These are phyloP conservation scores for Drosera spatulata DNA, from an alignment of 179 eudicot genomes.

Conservation along the genomic window DNA sequence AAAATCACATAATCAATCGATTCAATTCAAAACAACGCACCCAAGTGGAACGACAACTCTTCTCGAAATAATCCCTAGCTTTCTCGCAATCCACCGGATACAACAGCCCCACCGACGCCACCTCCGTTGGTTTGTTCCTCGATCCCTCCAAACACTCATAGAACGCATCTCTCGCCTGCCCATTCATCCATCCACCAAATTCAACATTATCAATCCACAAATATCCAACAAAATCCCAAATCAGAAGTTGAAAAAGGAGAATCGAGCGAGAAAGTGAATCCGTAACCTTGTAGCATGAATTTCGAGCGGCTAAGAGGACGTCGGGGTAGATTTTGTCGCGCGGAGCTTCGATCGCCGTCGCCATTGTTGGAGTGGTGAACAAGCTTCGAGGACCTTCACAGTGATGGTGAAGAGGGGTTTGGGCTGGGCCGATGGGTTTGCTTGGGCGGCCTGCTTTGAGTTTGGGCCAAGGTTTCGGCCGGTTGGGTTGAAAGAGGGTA, in stretches of 20 bases:
- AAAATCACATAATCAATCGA: background rate
- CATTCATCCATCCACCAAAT: too few species aligned
- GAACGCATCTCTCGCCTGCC: constrained; percentile 73
- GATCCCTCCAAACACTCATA: constrained; percentile 74
- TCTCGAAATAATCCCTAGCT: constrained; percentile 45
- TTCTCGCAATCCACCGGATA: constrained; percentile 67
- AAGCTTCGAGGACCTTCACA: too few species aligned
- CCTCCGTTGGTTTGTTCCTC: constrained; percentile 46
- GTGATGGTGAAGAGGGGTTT: too few species aligned
- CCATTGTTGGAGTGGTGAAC: too few species aligned
- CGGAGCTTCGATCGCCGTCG: too few species aligned
- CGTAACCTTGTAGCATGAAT: constrained; percentile 24
- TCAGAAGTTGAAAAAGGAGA: background rate
- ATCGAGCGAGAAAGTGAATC: background rate
- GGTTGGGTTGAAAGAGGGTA: too few species aligned
- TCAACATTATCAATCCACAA: background rate
- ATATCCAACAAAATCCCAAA: background rate
- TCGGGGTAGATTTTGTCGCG: constrained; percentile 20
- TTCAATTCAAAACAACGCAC: constrained; percentile 13
- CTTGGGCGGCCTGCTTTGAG: too few species aligned
- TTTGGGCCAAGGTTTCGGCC: too few species aligned
- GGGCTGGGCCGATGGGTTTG: too few species aligned
- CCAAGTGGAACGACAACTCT: constrained; percentile 67
- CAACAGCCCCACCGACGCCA: constrained; percentile 63
- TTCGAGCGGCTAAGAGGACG: constrained; percentile 23